phyloP scores from a whole-genome alignment of 352 stramenopile species.

The Peronospora destructor region DNA sequence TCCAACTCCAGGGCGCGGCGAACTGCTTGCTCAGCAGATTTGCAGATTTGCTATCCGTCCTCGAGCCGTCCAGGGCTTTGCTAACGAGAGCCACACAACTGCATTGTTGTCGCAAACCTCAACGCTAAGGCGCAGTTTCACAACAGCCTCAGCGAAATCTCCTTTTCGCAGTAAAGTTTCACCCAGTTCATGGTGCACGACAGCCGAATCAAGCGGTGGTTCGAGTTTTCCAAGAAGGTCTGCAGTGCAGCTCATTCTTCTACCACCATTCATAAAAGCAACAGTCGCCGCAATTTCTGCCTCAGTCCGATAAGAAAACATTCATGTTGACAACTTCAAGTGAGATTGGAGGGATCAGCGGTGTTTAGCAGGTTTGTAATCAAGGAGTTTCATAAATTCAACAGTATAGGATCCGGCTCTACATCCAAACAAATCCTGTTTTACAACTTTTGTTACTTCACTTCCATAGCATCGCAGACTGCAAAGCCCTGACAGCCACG shows the following conservation, averaged over 20 bases:
- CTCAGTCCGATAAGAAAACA: too few relatives aligned
- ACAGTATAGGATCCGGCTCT: too few relatives aligned
- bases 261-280: conserved; percentile 21
- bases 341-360: too few relatives aligned
- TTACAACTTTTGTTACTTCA: too few relatives aligned
- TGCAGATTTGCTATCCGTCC: conserved; percentile 17
- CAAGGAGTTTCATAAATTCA: too few relatives aligned
- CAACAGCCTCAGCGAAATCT: conserved; percentile 33
- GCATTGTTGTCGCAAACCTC: conserved; percentile 34
- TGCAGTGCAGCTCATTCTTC: conserved; percentile 17
- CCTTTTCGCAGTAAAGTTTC: conserved; percentile 39
- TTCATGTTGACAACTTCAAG: too few relatives aligned
- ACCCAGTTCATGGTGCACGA: conserved; percentile 47
- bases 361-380: too few relatives aligned
- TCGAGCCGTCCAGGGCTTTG: conserved; percentile 49
- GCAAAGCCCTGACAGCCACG: too few relatives aligned
- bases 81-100: conserved; percentile 45
- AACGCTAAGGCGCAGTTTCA: conserved; percentile 40
- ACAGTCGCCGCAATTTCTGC: conserved; percentile 23
- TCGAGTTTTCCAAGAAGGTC: conserved; percentile 24
- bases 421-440: too few relatives aligned
- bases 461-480: too few relatives aligned
- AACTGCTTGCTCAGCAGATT: conserved; percentile 43
- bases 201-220: conserved; percentile 38
- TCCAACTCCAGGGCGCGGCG: conserved; percentile 42